A percentile compares a stretch with the other conserved stretches of the same genome.
These are phyloP conservation scores for Phytophthora gonapodyides DNA, from an alignment of 352 stramenopile genomes.

Conservation along the genomic window DNA sequence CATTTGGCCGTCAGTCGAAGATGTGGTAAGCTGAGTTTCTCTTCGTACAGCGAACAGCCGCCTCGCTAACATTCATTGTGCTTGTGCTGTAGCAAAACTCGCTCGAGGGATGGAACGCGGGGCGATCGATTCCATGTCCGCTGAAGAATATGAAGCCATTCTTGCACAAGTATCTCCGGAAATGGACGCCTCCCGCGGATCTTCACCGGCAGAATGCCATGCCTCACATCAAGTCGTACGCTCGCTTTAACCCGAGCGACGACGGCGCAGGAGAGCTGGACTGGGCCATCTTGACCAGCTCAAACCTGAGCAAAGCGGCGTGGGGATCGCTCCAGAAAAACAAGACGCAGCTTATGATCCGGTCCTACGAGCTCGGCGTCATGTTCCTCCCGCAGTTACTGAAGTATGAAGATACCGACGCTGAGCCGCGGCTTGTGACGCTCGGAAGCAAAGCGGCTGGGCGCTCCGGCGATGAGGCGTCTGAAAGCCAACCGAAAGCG, in stretches of 20 bases:
- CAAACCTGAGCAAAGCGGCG: constrained; percentile 84
- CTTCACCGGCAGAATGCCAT: constrained; percentile 79
- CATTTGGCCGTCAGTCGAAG: constrained; percentile 80
- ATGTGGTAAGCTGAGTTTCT: constrained; percentile 55
- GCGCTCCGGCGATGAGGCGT: constrained; percentile 7
- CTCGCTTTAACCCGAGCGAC: constrained; percentile 52
- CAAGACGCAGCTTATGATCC: constrained; percentile 79
- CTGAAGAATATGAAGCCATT: constrained; percentile 90
- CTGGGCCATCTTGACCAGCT: constrained; percentile 80
- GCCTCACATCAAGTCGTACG: constrained; percentile 86
- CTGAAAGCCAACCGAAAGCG: constrained; percentile 13
- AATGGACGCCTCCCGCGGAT: constrained; percentile 60
- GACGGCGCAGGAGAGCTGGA: constrained; percentile 44
- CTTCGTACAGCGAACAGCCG: too few relatives aligned
- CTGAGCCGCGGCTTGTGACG: constrained; percentile 33
- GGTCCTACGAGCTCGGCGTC: constrained; percentile 82
- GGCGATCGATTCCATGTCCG: constrained; percentile 70
- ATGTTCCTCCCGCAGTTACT: constrained; percentile 62
- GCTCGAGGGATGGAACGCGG: constrained; percentile 76
- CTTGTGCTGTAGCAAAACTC: constrained; percentile 59
- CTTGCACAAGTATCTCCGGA: constrained; percentile 83
- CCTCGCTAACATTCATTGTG: too few relatives aligned
- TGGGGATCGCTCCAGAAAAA: constrained; percentile 81
- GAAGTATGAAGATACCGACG: constrained; percentile 2
- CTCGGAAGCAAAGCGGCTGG: constrained; percentile 39